These are phyloP conservation scores for Furcasterigmium furcatum DNA, from an alignment of 2,329 filamentous ascomycete species.

Conservation along the genomic window DNA sequence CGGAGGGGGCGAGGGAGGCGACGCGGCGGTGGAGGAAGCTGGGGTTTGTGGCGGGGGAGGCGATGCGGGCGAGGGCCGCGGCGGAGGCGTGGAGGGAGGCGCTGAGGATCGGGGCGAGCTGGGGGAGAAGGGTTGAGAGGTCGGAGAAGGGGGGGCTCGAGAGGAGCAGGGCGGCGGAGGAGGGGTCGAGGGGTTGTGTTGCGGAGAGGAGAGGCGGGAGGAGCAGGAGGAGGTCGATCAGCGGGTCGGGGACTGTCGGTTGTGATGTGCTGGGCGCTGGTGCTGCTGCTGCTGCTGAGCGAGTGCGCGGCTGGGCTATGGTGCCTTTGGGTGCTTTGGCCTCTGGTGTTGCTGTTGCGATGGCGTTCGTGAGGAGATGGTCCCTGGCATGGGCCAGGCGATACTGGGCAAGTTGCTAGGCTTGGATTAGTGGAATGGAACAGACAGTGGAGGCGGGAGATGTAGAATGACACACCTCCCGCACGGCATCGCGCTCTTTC, in stretches of 20 bases:
- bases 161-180: conserved; percentile 40
- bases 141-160: conserved; percentile 45
- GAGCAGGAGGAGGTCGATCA: conserved; percentile 52
- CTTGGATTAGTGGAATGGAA: neutral
- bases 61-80: conserved; percentile 42
- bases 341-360: conserved; percentile 38
- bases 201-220: conserved; percentile 45
- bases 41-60: conserved; percentile 47
- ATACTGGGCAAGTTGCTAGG: conserved; percentile 44
- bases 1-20: conserved; percentile 39
- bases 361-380: conserved; percentile 47
- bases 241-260: conserved; percentile 33
- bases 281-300: conserved; percentile 6
- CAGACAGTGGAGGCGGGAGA: neutral
- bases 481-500: conserved; percentile 45
- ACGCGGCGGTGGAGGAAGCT: conserved; percentile 58
- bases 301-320: conserved; percentile 23
- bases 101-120: conserved; percentile 44
- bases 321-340: conserved; percentile 12
- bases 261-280: conserved; percentile 14
- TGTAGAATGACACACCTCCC: conserved; percentile 34
- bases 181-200: conserved; percentile 27
- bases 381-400: conserved; percentile 46
- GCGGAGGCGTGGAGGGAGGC: conserved; percentile 46
- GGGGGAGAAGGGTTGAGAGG: conserved; percentile 44